A percentile compares a stretch with the other conserved stretches of the same genome.
phyloP scores from a whole-genome alignment of 2,329 filamentous ascomycete species.

The Fusarium duplospermum region DNA sequence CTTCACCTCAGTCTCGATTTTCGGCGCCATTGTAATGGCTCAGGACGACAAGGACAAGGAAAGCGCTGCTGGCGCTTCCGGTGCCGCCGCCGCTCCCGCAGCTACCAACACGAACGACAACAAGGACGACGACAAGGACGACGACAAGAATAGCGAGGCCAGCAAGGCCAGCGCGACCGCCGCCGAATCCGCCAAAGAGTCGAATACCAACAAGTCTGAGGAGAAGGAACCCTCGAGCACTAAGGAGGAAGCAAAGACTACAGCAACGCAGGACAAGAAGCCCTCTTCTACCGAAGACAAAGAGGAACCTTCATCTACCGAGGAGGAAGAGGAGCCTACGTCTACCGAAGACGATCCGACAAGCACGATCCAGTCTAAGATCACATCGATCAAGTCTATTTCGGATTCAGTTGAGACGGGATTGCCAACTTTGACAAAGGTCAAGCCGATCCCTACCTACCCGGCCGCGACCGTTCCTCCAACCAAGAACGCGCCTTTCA shows the following conservation, averaged over 20 bases:
- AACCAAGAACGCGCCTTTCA: slow-evolving; percentile 87
- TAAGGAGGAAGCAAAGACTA: slow-evolving; percentile 21
- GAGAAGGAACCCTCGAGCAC: slow-evolving; percentile 28
- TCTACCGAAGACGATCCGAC: slow-evolving; percentile 33
- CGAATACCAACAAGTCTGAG: slow-evolving; percentile 17
- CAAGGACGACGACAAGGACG: not conserved
- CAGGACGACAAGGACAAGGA: slow-evolving; percentile 42
- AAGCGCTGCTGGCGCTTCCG: slow-evolving; percentile 28
- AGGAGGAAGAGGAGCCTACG: slow-evolving; percentile 30
- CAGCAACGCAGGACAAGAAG: slow-evolving; percentile 25
- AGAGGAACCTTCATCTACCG: slow-evolving; percentile 39
- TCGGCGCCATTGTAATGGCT: slow-evolving; percentile 49
- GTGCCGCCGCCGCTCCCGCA: slow-evolving; percentile 13
- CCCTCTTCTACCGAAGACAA: slow-evolving; percentile 21
- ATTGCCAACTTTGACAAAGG: slow-evolving; percentile 57
- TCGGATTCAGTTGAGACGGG: slow-evolving; percentile 43
- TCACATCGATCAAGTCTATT: slow-evolving; percentile 28
- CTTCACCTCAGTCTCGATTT: slow-evolving; percentile 44
- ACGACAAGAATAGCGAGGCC: slow-evolving; percentile 9
- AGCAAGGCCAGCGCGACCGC: slow-evolving; percentile 23
- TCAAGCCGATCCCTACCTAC: slow-evolving; percentile 63
- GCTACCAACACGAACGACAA: slow-evolving; percentile 5
- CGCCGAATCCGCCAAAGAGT: slow-evolving; percentile 28
- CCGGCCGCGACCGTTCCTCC: slow-evolving; percentile 83
- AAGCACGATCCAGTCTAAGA: slow-evolving; percentile 30